Evolutionary conservation across 352 stramenopile genomes (phyloP).

Genomic region (Phytophthora sp.): DNA sequence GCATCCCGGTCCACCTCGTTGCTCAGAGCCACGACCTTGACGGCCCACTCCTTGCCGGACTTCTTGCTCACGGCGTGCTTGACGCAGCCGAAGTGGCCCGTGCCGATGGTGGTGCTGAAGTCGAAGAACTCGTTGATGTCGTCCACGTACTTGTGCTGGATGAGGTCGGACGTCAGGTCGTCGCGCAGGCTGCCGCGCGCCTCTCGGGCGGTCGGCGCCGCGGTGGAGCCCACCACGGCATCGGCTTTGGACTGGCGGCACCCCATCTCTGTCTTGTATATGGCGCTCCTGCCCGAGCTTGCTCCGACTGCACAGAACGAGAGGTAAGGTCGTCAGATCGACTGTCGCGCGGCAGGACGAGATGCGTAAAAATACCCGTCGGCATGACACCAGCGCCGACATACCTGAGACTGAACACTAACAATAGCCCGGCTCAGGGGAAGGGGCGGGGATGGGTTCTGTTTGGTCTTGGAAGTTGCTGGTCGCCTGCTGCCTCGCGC

Average conservation of each 20-base stretch:
- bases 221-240: slow-evolving; percentile 50
- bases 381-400: not conserved
- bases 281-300: not conserved
- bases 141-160: slow-evolving; percentile 79
- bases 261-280: slow-evolving; percentile 43
- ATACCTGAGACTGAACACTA: not conserved
- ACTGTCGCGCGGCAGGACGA: not conserved
- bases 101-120: slow-evolving; percentile 68
- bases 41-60: slow-evolving; percentile 76
- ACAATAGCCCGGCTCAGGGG: slow-evolving; percentile 24
- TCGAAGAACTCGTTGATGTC: slow-evolving; percentile 70
- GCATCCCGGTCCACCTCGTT: slow-evolving; percentile 80
- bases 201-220: slow-evolving; percentile 8
- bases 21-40: slow-evolving; percentile 76
- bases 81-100: slow-evolving; percentile 76
- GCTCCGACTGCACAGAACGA: slow-evolving; percentile 14
- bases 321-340: not conserved
- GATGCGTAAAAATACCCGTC: slow-evolving; percentile 16
- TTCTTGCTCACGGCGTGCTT: slow-evolving; percentile 63
- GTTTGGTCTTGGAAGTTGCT: no score
- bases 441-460: not conserved
- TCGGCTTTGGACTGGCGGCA: slow-evolving; percentile 61
- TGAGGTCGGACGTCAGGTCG: slow-evolving; percentile 74
- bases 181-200: slow-evolving; percentile 49
- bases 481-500: slow-evolving; percentile 12